Evolutionary conservation across 2,329 filamentous ascomycete species (phyloP).

Genomic region (Amesomyces nigricolor): DNA sequence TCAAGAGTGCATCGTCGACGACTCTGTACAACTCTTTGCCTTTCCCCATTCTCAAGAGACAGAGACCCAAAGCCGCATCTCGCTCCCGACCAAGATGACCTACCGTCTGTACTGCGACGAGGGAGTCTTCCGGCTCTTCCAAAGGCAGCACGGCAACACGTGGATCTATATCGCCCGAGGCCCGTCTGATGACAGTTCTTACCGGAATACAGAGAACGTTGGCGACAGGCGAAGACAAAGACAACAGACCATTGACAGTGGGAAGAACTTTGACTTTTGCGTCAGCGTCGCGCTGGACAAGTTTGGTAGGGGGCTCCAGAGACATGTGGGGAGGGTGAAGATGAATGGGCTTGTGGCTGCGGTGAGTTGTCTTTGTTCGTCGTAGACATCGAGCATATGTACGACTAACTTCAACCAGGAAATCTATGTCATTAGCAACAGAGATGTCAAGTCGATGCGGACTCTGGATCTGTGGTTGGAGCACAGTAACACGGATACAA

Average conservation of each 20-base stretch:
- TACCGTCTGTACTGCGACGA: constrained; percentile 36
- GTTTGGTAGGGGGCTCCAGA: constrained; percentile 33
- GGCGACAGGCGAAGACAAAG: constrained; percentile 28
- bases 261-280: constrained; percentile 17
- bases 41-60: constrained; percentile 36
- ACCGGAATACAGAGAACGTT: constrained; percentile 27
- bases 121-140: constrained; percentile 34
- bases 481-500: constrained; percentile 35
- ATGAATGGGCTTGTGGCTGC: constrained; percentile 33
- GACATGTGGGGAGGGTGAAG: constrained; percentile 35
- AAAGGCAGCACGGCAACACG: constrained; percentile 32
- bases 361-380: constrained; percentile 26
- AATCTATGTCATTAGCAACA: constrained; percentile 39
- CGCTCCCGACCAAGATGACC: constrained; percentile 34
- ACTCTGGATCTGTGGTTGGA: constrained; percentile 38
- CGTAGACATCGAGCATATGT: background rate
- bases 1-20: constrained; percentile 33
- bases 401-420: constrained; percentile 27
- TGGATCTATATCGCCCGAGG: constrained; percentile 34
- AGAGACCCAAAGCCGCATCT: constrained; percentile 30
- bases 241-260: constrained; percentile 15
- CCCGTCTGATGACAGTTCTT: constrained; percentile 31
- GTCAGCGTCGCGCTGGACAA: constrained; percentile 36
- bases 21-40: constrained; percentile 34
- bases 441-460: constrained; percentile 34